Conservation (phyloP, 768 basidiomycete genomes). For the Agaricus bisporus region DNA sequence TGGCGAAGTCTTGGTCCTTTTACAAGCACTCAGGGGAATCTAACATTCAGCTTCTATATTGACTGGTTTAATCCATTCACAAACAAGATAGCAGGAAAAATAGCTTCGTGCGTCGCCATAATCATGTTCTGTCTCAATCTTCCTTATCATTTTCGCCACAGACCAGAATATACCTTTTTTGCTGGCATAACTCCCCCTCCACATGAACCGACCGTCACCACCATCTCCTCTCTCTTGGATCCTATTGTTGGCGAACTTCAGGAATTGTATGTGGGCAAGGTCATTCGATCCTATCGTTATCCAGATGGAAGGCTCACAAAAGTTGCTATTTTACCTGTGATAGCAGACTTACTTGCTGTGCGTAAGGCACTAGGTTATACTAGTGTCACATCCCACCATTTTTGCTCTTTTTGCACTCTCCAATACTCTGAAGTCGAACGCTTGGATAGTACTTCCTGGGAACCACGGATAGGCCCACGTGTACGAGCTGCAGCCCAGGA, state of each 20-base stretch:
- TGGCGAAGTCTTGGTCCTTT: slow-evolving; percentile 12
- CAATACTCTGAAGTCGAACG: slow-evolving; percentile 3
- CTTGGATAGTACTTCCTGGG: slow-evolving; percentile 1
- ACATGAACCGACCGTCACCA: slow-evolving; percentile 14
- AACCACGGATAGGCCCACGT: slow-evolving; percentile 7
- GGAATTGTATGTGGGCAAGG: slow-evolving; percentile 10
- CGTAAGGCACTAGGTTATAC: slow-evolving; percentile 17
- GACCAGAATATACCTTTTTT: slow-evolving; percentile 10
- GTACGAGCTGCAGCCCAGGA: background rate
- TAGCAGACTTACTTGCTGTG: slow-evolving; percentile 17
- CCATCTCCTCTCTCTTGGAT: slow-evolving; percentile 14
- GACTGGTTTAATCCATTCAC: slow-evolving; percentile 25
- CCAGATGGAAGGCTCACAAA: slow-evolving; percentile 13
- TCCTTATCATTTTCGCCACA: slow-evolving; percentile 11
- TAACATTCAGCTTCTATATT: slow-evolving; percentile 1
- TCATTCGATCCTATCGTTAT: slow-evolving; percentile 12
- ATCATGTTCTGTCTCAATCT: slow-evolving; percentile 16
- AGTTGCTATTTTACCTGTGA: slow-evolving; percentile 13
- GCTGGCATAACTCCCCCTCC: slow-evolving; percentile 20
- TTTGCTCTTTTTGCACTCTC: slow-evolving; percentile 17
- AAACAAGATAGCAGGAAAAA: slow-evolving; percentile 21
- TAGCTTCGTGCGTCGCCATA: slow-evolving; percentile 13
- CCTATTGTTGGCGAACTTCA: slow-evolving; percentile 2
- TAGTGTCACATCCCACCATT: slow-evolving; percentile 12
- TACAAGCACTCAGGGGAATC: slow-evolving; percentile 14